Percentiles rank a stretch among this genome's conserved stretches.
Evolutionary conservation across 179 eudicot genomes (phyloP).

Genomic region (Silene vulgaris): DNA sequence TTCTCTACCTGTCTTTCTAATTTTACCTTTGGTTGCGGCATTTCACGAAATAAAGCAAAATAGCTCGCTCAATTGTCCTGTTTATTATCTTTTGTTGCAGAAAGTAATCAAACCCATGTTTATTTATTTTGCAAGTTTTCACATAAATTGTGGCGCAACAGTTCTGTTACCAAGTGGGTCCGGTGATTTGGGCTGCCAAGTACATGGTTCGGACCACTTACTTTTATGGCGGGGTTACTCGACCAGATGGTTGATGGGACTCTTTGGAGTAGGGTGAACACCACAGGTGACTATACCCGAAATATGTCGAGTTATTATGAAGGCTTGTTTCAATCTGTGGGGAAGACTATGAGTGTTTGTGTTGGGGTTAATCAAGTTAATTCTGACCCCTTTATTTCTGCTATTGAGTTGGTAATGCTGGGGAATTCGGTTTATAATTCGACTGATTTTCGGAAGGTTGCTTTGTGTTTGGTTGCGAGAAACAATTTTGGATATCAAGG

Average conservation of each 20-base stretch:
- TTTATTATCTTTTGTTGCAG: no score
- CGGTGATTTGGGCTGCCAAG: slow-evolving; percentile 41
- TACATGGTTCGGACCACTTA: slow-evolving; percentile 73
- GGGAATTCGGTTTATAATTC: slow-evolving; percentile 67
- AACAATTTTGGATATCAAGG: slow-evolving; percentile 71
- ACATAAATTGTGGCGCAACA: slow-evolving; percentile 6
- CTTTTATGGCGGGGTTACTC: slow-evolving; percentile 75
- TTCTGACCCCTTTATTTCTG: slow-evolving; percentile 83
- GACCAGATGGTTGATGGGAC: slow-evolving; percentile 88
- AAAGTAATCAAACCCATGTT: no score
- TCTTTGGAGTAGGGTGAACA: slow-evolving; percentile 55
- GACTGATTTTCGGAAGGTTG: slow-evolving; percentile 56
- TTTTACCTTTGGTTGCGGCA: no score
- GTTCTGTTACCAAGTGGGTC: slow-evolving; percentile 62
- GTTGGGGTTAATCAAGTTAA: slow-evolving; percentile 65
- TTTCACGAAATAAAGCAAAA: no score
- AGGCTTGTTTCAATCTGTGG: slow-evolving; percentile 57
- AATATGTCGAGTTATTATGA: slow-evolving; percentile 61
- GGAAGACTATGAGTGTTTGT: slow-evolving; percentile 67
- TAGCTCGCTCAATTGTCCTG: no score
- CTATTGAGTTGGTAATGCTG: slow-evolving; percentile 61
- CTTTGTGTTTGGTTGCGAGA: slow-evolving; percentile 64
- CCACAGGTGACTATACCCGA: no score
- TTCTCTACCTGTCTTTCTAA: neutral
- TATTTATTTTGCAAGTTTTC: slow-evolving; percentile 21